Percentiles rank a stretch among this genome's conserved stretches.
These are phyloP conservation scores for Mycena rebaudengoi DNA, from an alignment of 768 basidiomycete genomes.

Conservation along the genomic window DNA sequence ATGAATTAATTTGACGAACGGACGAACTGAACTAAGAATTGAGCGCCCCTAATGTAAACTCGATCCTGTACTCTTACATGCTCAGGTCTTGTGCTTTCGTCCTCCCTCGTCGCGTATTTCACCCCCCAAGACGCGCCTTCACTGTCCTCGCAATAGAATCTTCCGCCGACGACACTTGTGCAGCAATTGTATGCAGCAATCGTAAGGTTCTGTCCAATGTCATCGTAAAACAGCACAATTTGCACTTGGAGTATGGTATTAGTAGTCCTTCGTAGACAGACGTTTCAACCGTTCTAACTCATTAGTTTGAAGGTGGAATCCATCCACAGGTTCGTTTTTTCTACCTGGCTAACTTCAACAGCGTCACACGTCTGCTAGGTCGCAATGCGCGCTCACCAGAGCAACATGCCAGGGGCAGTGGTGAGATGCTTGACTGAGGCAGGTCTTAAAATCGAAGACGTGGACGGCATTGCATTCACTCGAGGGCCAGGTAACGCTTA, in stretches of 20 bases:
- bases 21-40: no score
- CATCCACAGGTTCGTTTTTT: no score
- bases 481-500: conserved; percentile 75
- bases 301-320: no score
- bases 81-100: no score
- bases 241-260: no score
- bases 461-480: conserved; percentile 93
- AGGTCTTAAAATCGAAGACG: conserved; percentile 59
- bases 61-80: no score
- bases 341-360: no score
- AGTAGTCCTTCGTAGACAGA: no score
- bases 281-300: no score
- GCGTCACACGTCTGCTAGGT: no score
- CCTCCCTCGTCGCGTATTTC: background rate
- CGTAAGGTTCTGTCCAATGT: conserved; percentile 83
- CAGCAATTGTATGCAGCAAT: conserved; percentile 80
- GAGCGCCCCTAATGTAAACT: no score
- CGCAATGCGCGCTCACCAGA: conserved; percentile 82
- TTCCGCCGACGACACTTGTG: conserved; percentile 95
- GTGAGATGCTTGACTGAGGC: conserved; percentile 73
- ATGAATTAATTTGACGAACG: no score
- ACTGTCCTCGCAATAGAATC: conserved; percentile 84
- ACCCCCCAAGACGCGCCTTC: conserved; percentile 41
- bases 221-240: conserved; percentile 80
- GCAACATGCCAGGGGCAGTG: conserved; percentile 83